Evolutionary conservation across 345 rosid species (phyloP), one percentile per base, ranked within the genome.

Genomic region (Sisymbrium altissimum): DNA sequence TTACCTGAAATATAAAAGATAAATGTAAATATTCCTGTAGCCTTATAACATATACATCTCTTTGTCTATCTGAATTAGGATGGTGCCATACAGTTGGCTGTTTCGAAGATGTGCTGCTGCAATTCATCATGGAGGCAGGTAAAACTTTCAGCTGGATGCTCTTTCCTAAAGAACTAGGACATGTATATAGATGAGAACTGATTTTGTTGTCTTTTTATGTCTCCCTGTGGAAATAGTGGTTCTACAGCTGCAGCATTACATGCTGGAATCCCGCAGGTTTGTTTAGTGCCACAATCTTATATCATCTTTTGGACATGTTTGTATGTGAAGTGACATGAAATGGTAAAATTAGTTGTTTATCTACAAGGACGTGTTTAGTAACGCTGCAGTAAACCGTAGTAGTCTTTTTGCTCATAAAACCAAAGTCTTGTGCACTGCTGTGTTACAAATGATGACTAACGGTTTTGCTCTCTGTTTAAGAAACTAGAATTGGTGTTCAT

Each of bases 41-140:
- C 49, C 21, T 0, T 52, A 45, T 55, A 33, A 64, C 67, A 23
- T 65, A 7, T 27, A 19, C 14, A 5, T 21, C 4, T 50, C 21
- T 21, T 61, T 40, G 11, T 66, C 45, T 66, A 14, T 45, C 7
- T 78, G 71, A 81, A 61, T 77, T 76, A 92, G 96, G 46, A 74
- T 74, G 81, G 73, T 93, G 63, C 89, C 97, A 27, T 90, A 90
- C 81, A 82, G 71, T 25, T 87, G 90, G 88, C 77, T 93, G 63
- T 89, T 90, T 64, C 73, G 58, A 73, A 83, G 83, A 84, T 93
- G 97, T 67, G 78, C 78, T 17, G 93, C 87, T 67, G 92, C 93
- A 64, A 73, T 93, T 79, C 97, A 93, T 84, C 97, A 93, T 48
- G 97, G 98, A 17, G 98, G 97, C 79, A 93, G 97, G 98, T 89